Evolutionary conservation across 345 rosid species (phyloP).

Genomic region (Eucalyptus virginea): DNA sequence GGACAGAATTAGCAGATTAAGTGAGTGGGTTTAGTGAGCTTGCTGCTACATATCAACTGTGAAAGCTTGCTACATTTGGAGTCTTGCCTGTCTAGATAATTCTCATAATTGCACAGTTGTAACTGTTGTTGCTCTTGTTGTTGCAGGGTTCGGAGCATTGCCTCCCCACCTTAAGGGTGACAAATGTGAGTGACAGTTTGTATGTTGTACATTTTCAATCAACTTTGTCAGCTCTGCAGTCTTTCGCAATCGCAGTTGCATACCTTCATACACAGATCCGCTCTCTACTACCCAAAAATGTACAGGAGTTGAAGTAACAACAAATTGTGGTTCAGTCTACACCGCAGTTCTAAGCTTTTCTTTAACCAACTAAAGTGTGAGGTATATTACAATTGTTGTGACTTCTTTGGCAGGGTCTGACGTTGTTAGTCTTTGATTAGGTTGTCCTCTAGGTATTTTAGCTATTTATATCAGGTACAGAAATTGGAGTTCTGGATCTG

Average conservation of each 20-base stretch:
- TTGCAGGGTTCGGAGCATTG: slow-evolving; percentile 40
- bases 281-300: slow-evolving; percentile 25
- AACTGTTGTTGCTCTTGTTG: not conserved
- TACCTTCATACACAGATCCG: slow-evolving; percentile 62
- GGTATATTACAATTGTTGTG: not conserved
- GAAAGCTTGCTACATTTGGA: not conserved
- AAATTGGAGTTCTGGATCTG: not conserved
- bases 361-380: not conserved
- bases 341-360: not conserved
- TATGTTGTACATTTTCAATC: slow-evolving; percentile 67
- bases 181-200: slow-evolving; percentile 51
- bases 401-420: not conserved
- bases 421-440: not conserved
- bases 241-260: slow-evolving; percentile 79
- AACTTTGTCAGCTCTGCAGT: slow-evolving; percentile 69
- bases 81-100: not conserved
- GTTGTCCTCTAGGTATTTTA: not conserved
- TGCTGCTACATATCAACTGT: not conserved
- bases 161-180: slow-evolving; percentile 52
- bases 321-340: not conserved
- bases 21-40: not conserved
- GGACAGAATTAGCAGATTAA: not conserved
- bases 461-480: not conserved
- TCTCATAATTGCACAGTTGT: not conserved
- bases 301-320: slow-evolving; percentile 5